Conservation (phyloP, 345 rosid species). For the Citrus australasica region DNA sequence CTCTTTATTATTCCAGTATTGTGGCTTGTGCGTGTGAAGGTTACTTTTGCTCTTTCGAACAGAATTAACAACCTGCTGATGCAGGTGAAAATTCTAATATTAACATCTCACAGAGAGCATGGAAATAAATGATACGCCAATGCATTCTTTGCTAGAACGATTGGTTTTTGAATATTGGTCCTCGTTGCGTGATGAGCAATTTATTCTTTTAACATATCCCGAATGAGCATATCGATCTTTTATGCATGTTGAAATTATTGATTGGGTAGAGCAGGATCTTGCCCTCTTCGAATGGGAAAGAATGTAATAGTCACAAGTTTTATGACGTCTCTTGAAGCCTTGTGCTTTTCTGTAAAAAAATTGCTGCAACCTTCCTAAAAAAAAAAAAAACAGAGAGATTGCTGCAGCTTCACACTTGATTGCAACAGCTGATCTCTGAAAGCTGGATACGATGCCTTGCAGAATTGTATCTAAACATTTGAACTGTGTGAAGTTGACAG, state of each 20-base stretch:
- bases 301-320: background rate
- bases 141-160: background rate
- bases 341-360: background rate
- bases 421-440: background rate
- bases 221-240: background rate
- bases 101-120: background rate
- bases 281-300: no score
- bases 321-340: background rate
- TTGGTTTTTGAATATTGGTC: background rate
- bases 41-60: background rate
- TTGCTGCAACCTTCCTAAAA: no score
- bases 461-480: no score
- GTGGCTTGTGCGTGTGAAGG: background rate
- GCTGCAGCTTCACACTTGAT: background rate
- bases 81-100: background rate
- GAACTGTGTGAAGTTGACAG: background rate
- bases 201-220: background rate
- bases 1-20: background rate
- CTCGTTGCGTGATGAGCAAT: background rate
- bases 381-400: no score
- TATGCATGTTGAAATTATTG: background rate
- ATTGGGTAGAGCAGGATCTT: no score
- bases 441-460: background rate
- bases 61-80: background rate
- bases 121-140: background rate